phyloP scores from a whole-genome alignment of 139 green algal species.

The Zygnema cylindricum region DNA sequence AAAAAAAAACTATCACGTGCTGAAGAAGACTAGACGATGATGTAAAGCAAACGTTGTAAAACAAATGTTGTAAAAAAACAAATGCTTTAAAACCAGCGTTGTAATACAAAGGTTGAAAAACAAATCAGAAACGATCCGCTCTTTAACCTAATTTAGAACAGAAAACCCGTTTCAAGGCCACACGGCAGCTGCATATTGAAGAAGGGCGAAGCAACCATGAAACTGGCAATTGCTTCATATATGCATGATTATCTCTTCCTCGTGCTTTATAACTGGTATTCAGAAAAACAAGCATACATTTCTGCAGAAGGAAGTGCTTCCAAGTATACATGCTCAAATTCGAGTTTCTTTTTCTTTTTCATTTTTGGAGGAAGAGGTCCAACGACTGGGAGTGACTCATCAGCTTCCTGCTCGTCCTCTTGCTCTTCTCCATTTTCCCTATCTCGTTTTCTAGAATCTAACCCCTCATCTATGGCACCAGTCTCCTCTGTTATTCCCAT shows the following conservation, averaged over 20 bases:
- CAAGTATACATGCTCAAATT: constrained; percentile 62
- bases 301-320: constrained; percentile 59
- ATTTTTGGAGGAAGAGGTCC: constrained; percentile 40
- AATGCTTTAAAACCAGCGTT: no score
- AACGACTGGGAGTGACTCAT: constrained; percentile 24
- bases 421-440: background rate
- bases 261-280: background rate
- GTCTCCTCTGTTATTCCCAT: background rate
- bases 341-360: constrained; percentile 59
- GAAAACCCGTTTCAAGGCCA: no score
- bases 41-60: background rate
- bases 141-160: no score
- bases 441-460: background rate
- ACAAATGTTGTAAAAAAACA: no score
- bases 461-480: background rate
- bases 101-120: no score
- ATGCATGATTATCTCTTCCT: background rate
- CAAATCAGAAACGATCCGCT: no score
- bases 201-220: background rate
- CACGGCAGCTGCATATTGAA: no score
- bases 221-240: background rate
- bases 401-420: constrained; percentile 17
- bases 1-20: constrained; percentile 22
- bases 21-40: constrained; percentile 3
- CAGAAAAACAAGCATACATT: constrained; percentile 44